Evolutionary conservation across 2,329 filamentous ascomycete genomes (phyloP).

Genomic region (Aspergillus sp.): DNA sequence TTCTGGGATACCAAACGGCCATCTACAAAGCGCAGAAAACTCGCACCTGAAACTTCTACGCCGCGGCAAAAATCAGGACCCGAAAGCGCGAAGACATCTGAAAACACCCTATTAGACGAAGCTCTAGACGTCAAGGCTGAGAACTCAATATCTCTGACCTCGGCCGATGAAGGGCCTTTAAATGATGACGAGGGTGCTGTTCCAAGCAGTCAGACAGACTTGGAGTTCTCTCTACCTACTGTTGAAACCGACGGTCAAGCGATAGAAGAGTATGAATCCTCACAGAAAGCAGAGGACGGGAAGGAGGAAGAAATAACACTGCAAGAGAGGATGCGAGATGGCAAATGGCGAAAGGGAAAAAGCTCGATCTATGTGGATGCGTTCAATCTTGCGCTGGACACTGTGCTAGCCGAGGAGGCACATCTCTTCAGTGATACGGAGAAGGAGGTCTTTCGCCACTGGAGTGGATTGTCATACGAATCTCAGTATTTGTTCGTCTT

Average conservation of each 20-base stretch:
- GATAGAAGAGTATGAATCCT: constrained; percentile 75
- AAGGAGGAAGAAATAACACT: constrained; percentile 23
- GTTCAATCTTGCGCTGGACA: constrained; percentile 88
- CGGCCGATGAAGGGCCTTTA: neutral
- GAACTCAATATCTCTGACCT: constrained; percentile 20
- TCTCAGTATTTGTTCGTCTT: constrained; percentile 78
- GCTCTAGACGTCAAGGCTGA: constrained; percentile 39
- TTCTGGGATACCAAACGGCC: constrained; percentile 36
- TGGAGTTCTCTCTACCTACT: constrained; percentile 70
- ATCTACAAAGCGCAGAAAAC: constrained; percentile 33
- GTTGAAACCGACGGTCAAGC: constrained; percentile 68
- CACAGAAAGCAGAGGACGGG: constrained; percentile 57
- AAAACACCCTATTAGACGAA: constrained; percentile 6
- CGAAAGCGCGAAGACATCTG: constrained; percentile 8
- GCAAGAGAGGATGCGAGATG: constrained; percentile 55
- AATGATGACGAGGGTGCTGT: constrained; percentile 21
- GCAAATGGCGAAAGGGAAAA: constrained; percentile 70
- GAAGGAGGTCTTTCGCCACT: constrained; percentile 71
- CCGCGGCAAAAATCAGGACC: neutral
- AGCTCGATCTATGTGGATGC: constrained; percentile 97
- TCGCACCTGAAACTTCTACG: constrained; percentile 14
- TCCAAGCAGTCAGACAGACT: constrained; percentile 57
- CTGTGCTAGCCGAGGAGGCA: constrained; percentile 82
- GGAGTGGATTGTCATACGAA: constrained; percentile 75
- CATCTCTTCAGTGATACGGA: constrained; percentile 85